Evolutionary conservation across 306 rosid genomes (phyloP), one percentile per base, ranked within the genome.

Genomic region (Cucurbita ficifolia): DNA sequence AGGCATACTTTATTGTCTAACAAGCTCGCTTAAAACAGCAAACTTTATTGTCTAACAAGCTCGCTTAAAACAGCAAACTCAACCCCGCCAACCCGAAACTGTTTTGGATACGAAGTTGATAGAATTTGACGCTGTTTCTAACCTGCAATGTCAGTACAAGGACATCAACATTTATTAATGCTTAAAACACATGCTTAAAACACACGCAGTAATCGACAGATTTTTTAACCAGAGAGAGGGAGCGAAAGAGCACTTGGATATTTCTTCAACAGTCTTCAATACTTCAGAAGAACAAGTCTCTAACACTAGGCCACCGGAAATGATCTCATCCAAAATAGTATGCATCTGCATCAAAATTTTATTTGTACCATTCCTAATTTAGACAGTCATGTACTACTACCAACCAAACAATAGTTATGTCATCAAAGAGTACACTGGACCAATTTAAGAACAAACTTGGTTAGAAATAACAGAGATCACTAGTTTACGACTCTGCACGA

Each of bases 271-370:
- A 54, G 91, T 92, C 86, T 86, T 94, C 82, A 86, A 48, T 82
- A 91, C 95, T 88, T 89, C 97, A 9, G 83, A 74, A 64, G 99
- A 94, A 86, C 85, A 89, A 70, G 96, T 91, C 84, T 94, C 99
- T 77, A 94, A 79, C 58, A 94, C 97, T 81, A 86, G 96, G 56
- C 97, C 96, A 74, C 99, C 99, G 48, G 92, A 87, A 74, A 94
- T 74, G 60, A 89, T 89, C 84, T 91, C 96, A 81, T 91, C 99
- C 65, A 94, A 64, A 78, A 94, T 86, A 14, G 91, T 78, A 79
- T 89, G 91, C 86, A 94, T 74, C 99, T 94, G 87, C 50, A 40
- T 70, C 43, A 57, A 58, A 67, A 76, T 51, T 42, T 63, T 9
- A 68, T 55, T 59, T 11, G n/a, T 83, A 77, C 67, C 53, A 38